Percentiles rank a stretch among this genome's conserved stretches.
These are phyloP conservation scores for Globisporangium viniferum DNA, from an alignment of 352 stramenopile species.

Conservation along the genomic window DNA sequence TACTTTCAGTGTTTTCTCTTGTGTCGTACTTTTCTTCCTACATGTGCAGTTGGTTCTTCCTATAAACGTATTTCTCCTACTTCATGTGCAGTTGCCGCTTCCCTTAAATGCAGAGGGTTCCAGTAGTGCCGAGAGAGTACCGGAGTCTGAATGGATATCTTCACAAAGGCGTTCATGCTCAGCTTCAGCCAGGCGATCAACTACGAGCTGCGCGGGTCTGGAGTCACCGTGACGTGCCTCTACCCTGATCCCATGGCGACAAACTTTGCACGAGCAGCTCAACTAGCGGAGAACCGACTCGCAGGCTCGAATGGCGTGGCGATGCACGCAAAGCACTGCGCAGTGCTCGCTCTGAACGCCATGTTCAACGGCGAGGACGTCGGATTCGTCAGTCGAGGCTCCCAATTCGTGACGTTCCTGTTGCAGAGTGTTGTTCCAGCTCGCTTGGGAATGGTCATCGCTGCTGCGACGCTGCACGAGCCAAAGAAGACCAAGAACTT, in stretches of 20 bases:
- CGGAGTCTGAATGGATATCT: no score
- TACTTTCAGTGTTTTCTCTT: no score
- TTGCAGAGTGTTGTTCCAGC: slow-evolving; percentile 32
- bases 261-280: slow-evolving; percentile 55
- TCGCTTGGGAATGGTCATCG: slow-evolving; percentile 34
- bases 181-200: no score
- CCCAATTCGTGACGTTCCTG: slow-evolving; percentile 32
- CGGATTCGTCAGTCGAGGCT: slow-evolving; percentile 41
- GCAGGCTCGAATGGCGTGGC: slow-evolving; percentile 34
- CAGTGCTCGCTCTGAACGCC: slow-evolving; percentile 40
- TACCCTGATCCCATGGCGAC: slow-evolving; percentile 60
- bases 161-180: no score
- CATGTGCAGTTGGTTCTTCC: no score
- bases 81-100: no score
- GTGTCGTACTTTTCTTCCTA: no score
- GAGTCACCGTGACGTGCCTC: slow-evolving; percentile 81
- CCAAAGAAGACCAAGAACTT: slow-evolving; percentile 25
- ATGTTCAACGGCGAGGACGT: slow-evolving; percentile 52
- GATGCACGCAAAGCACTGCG: slow-evolving; percentile 39
- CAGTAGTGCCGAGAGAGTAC: no score
- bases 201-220: slow-evolving; percentile 41
- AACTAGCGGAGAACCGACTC: slow-evolving; percentile 31
- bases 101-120: no score
- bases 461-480: slow-evolving; percentile 33
- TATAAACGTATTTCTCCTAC: no score